phyloP scores from a whole-genome alignment of 2,329 filamentous ascomycete species.

The Daldinia eschscholtzii region DNA sequence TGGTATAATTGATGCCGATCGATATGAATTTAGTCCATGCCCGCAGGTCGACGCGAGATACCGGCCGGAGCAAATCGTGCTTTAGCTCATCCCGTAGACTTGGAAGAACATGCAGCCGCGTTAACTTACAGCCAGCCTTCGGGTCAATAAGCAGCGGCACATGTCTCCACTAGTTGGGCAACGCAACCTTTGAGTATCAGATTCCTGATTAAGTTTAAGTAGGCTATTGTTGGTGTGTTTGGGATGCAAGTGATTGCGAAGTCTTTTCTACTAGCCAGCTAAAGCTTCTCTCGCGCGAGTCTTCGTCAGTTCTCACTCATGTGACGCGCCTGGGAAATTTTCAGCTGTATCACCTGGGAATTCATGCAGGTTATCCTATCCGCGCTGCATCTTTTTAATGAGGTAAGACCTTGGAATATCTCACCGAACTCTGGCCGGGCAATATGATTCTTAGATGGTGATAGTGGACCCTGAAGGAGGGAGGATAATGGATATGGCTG shows the following conservation, averaged over 20 bases:
- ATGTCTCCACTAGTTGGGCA: not conserved
- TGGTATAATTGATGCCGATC: conserved; percentile 10
- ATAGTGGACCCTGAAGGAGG: conserved; percentile 32
- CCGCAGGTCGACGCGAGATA: conserved; percentile 13
- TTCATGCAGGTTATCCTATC: conserved; percentile 23
- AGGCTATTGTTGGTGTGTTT: conserved; percentile 21
- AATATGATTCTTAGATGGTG: conserved; percentile 31
- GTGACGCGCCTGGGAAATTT: conserved; percentile 30
- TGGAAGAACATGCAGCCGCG: conserved; percentile 22
- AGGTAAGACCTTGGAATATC: conserved; percentile 44
- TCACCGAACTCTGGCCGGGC: conserved; percentile 38
- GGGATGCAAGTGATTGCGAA: conserved; percentile 26
- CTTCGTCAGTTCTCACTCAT: conserved; percentile 38
- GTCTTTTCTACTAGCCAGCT: conserved; percentile 16
- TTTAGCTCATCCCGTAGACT: conserved; percentile 6
- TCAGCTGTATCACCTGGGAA: conserved; percentile 30
- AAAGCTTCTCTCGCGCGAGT: not conserved
- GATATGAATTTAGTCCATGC: conserved; percentile 7
- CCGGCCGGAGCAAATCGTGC: conserved; percentile 19
- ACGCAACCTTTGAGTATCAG: not conserved
- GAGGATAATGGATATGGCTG: not conserved
- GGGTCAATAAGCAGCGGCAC: conserved; percentile 1
- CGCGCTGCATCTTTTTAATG: conserved; percentile 27
- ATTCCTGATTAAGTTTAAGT: conserved; percentile 2
- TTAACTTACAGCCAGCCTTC: conserved; percentile 1